Base-by-base conservation (phyloP, 208 protist species). In the Crithidia bombi region DNA sequence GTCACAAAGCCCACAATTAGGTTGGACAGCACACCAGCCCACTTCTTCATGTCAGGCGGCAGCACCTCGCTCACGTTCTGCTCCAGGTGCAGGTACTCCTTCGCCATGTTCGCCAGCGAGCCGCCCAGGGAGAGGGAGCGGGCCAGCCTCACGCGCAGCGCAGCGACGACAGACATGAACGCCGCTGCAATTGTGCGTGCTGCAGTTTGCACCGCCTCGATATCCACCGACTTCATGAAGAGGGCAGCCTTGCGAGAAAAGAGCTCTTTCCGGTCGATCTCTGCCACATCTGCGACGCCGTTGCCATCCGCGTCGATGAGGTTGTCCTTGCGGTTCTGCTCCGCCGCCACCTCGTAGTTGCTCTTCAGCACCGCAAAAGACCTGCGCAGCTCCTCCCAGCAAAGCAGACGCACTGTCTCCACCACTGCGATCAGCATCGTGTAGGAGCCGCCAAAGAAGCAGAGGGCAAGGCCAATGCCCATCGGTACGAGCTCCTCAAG, bases 361-460 rank as follows among this genome's bases (percentile, higher is more conserved):
- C 65, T 57, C 50, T 86, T 72, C 23, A 96, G 69, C 9, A 79
- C 66, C 4, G 39, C 21, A 14, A 79, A 72, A 30, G 73, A 82
- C 30, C 50, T 36, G 46, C 72, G 79, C 21, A 93, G 73, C 47
- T 81, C 73, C 30, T 86, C 79, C 88, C 89, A 93, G 46, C 79
- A 87, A 15, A 86, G 79, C 54, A 96, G 59, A 3, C 79, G 81
- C 51, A 94, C 75, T 33, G 90, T 90, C 63, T 93, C 92, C 12
- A 87, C 58, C 0, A 85, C 84, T 5, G 92, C 79, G 43, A 95
- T 79, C 25, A 91, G 66, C 59, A 89, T 86, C 28, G 81, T 75
- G 69, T 91, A 96, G 61, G 66, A 76, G 19, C 89, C 86, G 17
- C 92, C 92, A 65, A 95, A 95, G 64, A 96, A 95, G 74, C 86